Conservation (phyloP, 2,329 filamentous ascomycete genomes). For the Anthostomella pinea region DNA sequence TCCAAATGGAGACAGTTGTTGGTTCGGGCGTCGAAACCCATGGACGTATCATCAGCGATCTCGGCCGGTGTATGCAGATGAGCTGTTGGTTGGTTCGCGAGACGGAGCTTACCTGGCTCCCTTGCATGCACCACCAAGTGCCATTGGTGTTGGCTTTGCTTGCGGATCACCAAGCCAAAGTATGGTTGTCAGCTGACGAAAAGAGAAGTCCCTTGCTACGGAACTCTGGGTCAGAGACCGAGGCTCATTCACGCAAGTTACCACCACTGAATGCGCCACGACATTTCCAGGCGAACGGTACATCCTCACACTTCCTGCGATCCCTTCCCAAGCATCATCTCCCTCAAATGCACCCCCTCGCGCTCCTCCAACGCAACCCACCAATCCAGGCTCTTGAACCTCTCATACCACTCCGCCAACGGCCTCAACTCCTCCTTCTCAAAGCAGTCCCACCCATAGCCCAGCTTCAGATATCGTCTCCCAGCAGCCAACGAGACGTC, state of each 20-base stretch:
- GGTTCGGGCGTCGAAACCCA: too few species aligned
- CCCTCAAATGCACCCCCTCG: slow-evolving; percentile 8
- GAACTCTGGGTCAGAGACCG: too few species aligned
- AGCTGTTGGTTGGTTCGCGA: too few species aligned
- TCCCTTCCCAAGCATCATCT: slow-evolving; percentile 9
- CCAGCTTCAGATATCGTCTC: slow-evolving; percentile 15
- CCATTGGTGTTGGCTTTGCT: slow-evolving; percentile 25
- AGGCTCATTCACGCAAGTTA: too few species aligned
- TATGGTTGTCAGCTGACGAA: too few species aligned
- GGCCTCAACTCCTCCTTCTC: slow-evolving; percentile 11
- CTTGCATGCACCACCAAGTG: slow-evolving; percentile 27
- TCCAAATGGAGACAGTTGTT: too few species aligned
- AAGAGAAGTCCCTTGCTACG: too few species aligned
- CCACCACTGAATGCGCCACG: too few species aligned
- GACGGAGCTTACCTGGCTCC: too few species aligned
- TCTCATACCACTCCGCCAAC: slow-evolving; percentile 15
- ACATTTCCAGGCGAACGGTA: too few species aligned
- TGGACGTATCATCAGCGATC: too few species aligned
- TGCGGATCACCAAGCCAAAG: slow-evolving; percentile 17
- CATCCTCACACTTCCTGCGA: slow-evolving; percentile 4
- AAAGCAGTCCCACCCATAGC: slow-evolving; percentile 15
- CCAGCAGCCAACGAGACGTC: slow-evolving; percentile 16
- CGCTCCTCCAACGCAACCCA: slow-evolving; percentile 20
- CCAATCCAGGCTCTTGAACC: slow-evolving; percentile 17
- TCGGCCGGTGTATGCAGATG: too few species aligned